A percentile compares a stretch with the other conserved stretches of the same genome.
Evolutionary conservation across 208 protist species (phyloP).

Genomic region (Strigomonas galati): DNA sequence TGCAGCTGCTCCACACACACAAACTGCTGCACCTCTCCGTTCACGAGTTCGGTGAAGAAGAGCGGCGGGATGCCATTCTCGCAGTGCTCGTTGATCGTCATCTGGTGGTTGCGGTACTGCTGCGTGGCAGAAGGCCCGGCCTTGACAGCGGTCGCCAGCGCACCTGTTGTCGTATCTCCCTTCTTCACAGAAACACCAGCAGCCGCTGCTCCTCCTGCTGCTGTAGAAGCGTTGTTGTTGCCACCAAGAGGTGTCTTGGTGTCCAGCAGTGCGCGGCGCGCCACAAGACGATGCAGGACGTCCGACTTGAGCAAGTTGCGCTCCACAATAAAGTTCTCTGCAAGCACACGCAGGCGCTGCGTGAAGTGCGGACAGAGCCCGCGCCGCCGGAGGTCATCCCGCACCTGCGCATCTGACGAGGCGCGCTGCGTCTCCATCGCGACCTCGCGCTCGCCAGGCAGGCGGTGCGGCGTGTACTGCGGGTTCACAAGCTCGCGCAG

Average conservation of each 20-base stretch:
- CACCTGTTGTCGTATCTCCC: not conserved
- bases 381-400: constrained; percentile 20
- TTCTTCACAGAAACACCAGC: constrained; percentile 1
- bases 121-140: not conserved
- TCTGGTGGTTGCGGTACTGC: not conserved
- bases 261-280: constrained; percentile 3
- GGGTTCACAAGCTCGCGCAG: constrained; percentile 54
- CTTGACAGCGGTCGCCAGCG: too few relatives aligned
- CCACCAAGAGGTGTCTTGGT: not conserved
- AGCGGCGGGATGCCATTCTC: constrained; percentile 31
- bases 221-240: not conserved
- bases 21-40: constrained; percentile 66
- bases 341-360: constrained; percentile 58
- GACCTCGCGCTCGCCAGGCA: constrained; percentile 36
- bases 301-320: constrained; percentile 61
- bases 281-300: constrained; percentile 32
- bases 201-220: too few relatives aligned
- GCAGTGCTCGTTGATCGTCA: constrained; percentile 1
- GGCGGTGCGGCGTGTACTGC: constrained; percentile 68
- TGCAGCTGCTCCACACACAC: constrained; percentile 37
- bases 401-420: constrained; percentile 17
- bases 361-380: constrained; percentile 47
- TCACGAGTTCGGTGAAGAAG: constrained; percentile 58
- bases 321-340: constrained; percentile 64
- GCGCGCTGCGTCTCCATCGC: constrained; percentile 27